A percentile compares a stretch with the other conserved stretches of the same genome.
Evolutionary conservation across 495 filamentous ascomycete species (phyloP).

Genomic region (Daldinia caldariorum): DNA sequence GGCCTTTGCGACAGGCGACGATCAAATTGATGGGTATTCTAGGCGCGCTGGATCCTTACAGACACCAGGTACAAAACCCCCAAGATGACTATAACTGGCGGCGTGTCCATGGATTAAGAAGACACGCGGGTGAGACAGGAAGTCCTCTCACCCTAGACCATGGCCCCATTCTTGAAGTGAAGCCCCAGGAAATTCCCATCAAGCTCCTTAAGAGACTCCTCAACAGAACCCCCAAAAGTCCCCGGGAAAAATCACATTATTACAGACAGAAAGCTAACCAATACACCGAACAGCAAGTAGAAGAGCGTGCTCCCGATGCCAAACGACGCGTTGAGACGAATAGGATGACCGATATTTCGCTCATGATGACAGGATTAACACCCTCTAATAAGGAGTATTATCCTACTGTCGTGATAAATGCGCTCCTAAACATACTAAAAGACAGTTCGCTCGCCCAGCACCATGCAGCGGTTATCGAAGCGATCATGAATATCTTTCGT

Average conservation of each 20-base stretch:
- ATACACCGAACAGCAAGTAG: conserved; percentile 58
- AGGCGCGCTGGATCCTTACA: conserved; percentile 96
- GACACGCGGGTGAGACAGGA: conserved; percentile 21
- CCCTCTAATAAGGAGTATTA: conserved; percentile 98
- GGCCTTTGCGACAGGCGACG: conserved; percentile 86
- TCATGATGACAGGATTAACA: conserved; percentile 98
- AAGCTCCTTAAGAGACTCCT: background rate
- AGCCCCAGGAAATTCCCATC: background rate
- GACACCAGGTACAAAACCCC: conserved; percentile 72
- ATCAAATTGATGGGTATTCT: conserved; percentile 96
- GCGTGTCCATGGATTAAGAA: conserved; percentile 11
- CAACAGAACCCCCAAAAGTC: background rate
- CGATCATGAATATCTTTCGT: conserved; percentile 98
- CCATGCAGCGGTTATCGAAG: conserved; percentile 95
- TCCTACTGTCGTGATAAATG: conserved; percentile 96
- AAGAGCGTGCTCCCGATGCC: conserved; percentile 70
- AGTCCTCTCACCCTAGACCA: conserved; percentile 29
- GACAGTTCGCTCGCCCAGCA: conserved; percentile 88
- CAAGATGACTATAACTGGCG: conserved; percentile 23
- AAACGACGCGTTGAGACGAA: conserved; percentile 68
- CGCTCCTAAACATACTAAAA: conserved; percentile 87
- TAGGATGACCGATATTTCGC: conserved; percentile 86
- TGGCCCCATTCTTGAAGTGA: conserved; percentile 7
- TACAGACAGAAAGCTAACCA: conserved; percentile 29
- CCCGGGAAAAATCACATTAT: background rate